Base-by-base conservation (phyloP, 2,329 filamentous ascomycete species). In the Polytolypa hystricis region DNA sequence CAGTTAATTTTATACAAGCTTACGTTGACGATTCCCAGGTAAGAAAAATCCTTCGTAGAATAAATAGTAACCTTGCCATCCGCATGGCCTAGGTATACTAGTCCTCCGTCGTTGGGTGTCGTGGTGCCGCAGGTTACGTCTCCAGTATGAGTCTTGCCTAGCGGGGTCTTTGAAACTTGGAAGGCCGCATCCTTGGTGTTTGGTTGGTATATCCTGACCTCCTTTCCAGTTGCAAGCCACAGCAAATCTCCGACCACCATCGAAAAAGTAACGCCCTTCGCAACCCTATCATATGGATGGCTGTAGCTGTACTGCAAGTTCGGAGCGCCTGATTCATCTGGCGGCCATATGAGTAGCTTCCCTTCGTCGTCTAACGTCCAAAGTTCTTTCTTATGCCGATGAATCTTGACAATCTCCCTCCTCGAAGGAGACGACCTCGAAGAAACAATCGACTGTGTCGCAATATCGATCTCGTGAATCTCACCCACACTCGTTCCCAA, bases 11-110 rank as follows among this genome's bases (percentile, higher is more conserved):
- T 96, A 71, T 93, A 96, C 10, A 87, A 73, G 57, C 86, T 96
- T 48, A 95, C 74, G 50, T 78, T 94, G 42, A 96, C 67, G 23
- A 93, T 70, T 4, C 74, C 77, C n/a, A 93, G 54, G 49, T 84
- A 94, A 1, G 76, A 64, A 54, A 82, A 91, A 50, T 87, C 78
- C 16, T 69, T 71, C 16, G 75, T 74, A 2, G 84, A 89, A 60
- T 93, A 96, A n/a, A 96, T 78, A 41, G 84, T 91, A 38, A 98
- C 77, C 57, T 95, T 95, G 32, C 91, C 91, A 56, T 98, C 91
- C 9, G 74, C 77, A 55, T 98, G 91, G 1, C 91, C 91, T 47
- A 98, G 81, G 57, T 86, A 94, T 1, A 93, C 79, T 43, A 80
- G 78, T 38, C 83, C 82, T 0, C 81, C 78, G 30, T 87, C 75